Conservation (phyloP, 164 flowering plant species). For the Umbellularia californica region DNA sequence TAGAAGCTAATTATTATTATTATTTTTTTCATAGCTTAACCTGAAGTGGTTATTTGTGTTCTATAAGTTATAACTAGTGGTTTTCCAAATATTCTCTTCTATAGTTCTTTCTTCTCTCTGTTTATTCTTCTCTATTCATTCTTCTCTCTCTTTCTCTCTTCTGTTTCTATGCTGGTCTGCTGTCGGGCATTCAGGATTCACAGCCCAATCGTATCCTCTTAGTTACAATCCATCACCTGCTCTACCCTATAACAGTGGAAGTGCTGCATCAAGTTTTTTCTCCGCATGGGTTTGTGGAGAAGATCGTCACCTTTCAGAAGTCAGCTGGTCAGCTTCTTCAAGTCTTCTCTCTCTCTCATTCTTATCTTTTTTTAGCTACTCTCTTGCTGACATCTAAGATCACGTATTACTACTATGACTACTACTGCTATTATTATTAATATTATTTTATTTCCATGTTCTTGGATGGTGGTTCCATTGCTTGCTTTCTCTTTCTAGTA, state of each 20-base stretch:
- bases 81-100: slow-evolving; percentile 6
- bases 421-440: not conserved
- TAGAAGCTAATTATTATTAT: not conserved
- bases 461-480: not conserved
- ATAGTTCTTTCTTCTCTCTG: slow-evolving; percentile 16
- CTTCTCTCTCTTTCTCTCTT: slow-evolving; percentile 49
- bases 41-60: slow-evolving; percentile 6
- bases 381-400: slow-evolving; percentile 13
- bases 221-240: slow-evolving; percentile 96
- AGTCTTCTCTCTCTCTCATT: slow-evolving; percentile 39
- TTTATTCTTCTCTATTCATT: slow-evolving; percentile 57
- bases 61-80: slow-evolving; percentile 2
- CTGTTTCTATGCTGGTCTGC: slow-evolving; percentile 61
- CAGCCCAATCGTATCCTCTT: slow-evolving; percentile 98
- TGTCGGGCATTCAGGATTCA: slow-evolving; percentile 56
- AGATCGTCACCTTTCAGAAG: slow-evolving; percentile 99
- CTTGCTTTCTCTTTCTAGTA: not conserved
- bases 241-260: slow-evolving; percentile 97
- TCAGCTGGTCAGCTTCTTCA: slow-evolving; percentile 96
- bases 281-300: slow-evolving; percentile 98
- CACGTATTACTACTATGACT: slow-evolving; percentile 1
- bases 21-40: not conserved
- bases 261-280: slow-evolving; percentile 99
- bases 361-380: not conserved
- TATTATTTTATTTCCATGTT: slow-evolving; percentile 1